phyloP scores from a whole-genome alignment of 2,329 filamentous ascomycete genomes.

The Verticillium nonalfalfae region DNA sequence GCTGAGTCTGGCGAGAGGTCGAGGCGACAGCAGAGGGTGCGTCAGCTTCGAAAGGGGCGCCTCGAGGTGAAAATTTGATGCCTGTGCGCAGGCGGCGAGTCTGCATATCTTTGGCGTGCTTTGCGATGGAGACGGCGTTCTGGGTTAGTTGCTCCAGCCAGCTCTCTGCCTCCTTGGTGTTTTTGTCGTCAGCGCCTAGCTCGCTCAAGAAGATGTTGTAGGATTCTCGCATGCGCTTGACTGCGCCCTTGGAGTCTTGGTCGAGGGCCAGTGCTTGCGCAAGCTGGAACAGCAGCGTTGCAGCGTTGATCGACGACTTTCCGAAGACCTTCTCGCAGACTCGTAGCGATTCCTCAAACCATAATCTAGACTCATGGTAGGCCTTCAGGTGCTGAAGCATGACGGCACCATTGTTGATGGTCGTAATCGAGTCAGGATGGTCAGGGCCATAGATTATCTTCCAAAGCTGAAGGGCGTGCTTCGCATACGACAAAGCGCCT shows the following conservation, averaged over 20 bases:
- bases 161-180: slow-evolving; percentile 94
- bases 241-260: slow-evolving; percentile 85
- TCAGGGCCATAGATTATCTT: slow-evolving; percentile 92
- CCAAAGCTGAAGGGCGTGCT: slow-evolving; percentile 91
- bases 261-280: slow-evolving; percentile 94
- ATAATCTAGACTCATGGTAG: slow-evolving; percentile 88
- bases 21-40: slow-evolving; percentile 19
- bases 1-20: slow-evolving; percentile 7
- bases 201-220: slow-evolving; percentile 91
- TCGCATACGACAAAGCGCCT: slow-evolving; percentile 79
- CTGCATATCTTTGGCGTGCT: slow-evolving; percentile 84
- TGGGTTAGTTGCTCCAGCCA: slow-evolving; percentile 96
- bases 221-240: slow-evolving; percentile 90
- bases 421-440: slow-evolving; percentile 97
- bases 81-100: slow-evolving; percentile 64
- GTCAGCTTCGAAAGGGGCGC: slow-evolving; percentile 49
- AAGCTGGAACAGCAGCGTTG: slow-evolving; percentile 93
- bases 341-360: slow-evolving; percentile 89
- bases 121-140: slow-evolving; percentile 90
- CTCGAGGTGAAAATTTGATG: slow-evolving; percentile 61
- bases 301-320: slow-evolving; percentile 83
- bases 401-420: slow-evolving; percentile 96
- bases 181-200: slow-evolving; percentile 85
- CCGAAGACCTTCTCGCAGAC: slow-evolving; percentile 90
- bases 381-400: slow-evolving; percentile 96